Evolutionary conservation across 305 asterid genomes (phyloP), one percentile per base, ranked within the genome.

Genomic region (Fraxinus dipetala): DNA sequence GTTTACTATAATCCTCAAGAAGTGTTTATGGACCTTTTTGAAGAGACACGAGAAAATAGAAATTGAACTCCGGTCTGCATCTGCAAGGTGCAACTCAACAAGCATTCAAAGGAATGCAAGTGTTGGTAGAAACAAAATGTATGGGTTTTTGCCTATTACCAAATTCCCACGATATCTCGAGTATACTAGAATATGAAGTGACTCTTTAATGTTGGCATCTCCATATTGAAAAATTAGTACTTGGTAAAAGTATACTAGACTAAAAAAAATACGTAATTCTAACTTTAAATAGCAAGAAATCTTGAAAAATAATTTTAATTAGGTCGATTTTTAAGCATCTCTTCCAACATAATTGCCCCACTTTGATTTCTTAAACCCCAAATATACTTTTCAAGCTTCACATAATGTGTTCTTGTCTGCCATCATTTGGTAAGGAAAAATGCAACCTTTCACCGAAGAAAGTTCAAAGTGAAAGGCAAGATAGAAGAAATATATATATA

Each of bases 201-300:
- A 26, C n/a, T 26, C 32, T 72, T 72, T 79, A 59, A 86, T 59
- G 78, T 84, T 51, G 54, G 79, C 82, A 79, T 84, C 84, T 73
- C 56, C 20, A 70, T 48, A 34, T 38, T 61, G 4, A 61, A 61
- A 11, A 43, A 43, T 43, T 43, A 11, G 13, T 43, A 10, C 16
- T 43, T 40, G 2, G 51, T 43, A 43, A 43, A 43, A 10, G 16
- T 43, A 10, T 10, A 18, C 72, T 20, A 63, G 31, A 24, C 2
- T 24, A 4, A 9, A 78, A 77, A 85, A 77, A 85, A 34, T 87
- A 85, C 73, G 73, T 54, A 82, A 80, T 77, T 84, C 76, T 78
- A 81, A 83, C 86, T 90, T 87, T 85, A 81, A 81, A 89, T 31
- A 72, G 85, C 90, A 88, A 77, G 75, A 89, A 85, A 84, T 87